Evolutionary conservation across 2,329 filamentous ascomycete species (phyloP).

Genomic region (Exophiala oligosperma): DNA sequence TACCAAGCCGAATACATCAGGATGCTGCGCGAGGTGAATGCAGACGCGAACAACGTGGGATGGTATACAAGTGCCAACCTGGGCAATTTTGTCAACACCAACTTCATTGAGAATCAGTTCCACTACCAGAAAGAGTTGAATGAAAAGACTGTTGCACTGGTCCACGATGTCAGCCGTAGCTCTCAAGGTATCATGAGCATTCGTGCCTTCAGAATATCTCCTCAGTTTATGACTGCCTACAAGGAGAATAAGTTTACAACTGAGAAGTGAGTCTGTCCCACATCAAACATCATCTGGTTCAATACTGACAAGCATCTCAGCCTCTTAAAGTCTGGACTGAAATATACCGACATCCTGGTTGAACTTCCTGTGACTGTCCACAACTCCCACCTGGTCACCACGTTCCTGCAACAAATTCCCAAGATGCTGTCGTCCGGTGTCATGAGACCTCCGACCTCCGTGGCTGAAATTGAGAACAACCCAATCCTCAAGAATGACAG

Average conservation of each 20-base stretch:
- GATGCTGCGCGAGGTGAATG: constrained; percentile 93
- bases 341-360: constrained; percentile 89
- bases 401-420: constrained; percentile 91
- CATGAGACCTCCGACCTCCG: constrained; percentile 69
- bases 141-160: constrained; percentile 80
- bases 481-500: constrained; percentile 59
- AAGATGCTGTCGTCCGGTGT: constrained; percentile 48
- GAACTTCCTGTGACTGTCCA: constrained; percentile 88
- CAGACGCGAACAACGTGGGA: constrained; percentile 95
- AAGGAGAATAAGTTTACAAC: constrained; percentile 98
- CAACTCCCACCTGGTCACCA: constrained; percentile 96
- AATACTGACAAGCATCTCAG: constrained; percentile 49
- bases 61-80: constrained; percentile 99
- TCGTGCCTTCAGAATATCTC: constrained; percentile 87
- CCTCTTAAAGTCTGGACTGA: constrained; percentile 89
- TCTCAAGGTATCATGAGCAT: constrained; percentile 88
- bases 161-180: constrained; percentile 94
- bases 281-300: not conserved
- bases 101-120: constrained; percentile 96
- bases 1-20: constrained; percentile 98
- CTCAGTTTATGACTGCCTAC: constrained; percentile 82
- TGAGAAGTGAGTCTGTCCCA: constrained; percentile 67
- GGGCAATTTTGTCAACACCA: constrained; percentile 95
- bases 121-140: constrained; percentile 94
- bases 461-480: constrained; percentile 73